Base-by-base conservation (phyloP, 345 rosid genomes). In the Nasturtium officinale region DNA sequence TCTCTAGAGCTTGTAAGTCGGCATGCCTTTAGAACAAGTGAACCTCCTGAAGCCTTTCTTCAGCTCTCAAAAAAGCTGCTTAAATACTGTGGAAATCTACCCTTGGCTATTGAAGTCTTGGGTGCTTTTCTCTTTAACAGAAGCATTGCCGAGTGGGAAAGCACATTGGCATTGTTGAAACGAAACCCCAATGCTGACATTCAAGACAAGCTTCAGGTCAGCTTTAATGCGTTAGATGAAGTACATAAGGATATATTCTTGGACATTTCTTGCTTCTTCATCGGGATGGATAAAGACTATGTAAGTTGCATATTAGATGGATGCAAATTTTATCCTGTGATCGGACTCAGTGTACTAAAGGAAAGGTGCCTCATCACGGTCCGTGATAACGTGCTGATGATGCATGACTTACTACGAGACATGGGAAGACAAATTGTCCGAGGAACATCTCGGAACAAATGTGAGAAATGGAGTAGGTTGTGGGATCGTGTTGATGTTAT, bases 91-190 rank as follows among this genome's bases (percentile, higher is more conserved):
- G 66, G 28, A 37, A 72, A 75, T 11, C 46, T 81, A 54, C 81
- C 81, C 28, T 71, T 81, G 51, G 81, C 83, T 43, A 12, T 77
- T 26, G 65, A 65, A 77, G 72, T 77, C n/a, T 50, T 77, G 60
- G 70, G 78, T 55, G 11, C 62, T 12, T 73, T 54, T 29, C 64
- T 80, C 2, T 33, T 21, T 7, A 16, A 69, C 0, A 64, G 30
- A 65, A 30, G 38, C 29, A 12, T 29, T 21, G 0, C 6, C 0
- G 53, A 29, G 2, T 78, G 81, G 78, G 3, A n/a, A 67, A 43
- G 38, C 23, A 53, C 46, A 1, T 23, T 62, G 23, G 0, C 53
- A 28, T 1, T 0, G 1, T 20, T 69, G 51, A 23, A 54, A 46
- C 3, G 0, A 33, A 43, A 0, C 0, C 48, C 48, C 1, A 0